Base-by-base conservation (phyloP, 306 rosid genomes). In the Pterocarpus macrocarpus region DNA sequence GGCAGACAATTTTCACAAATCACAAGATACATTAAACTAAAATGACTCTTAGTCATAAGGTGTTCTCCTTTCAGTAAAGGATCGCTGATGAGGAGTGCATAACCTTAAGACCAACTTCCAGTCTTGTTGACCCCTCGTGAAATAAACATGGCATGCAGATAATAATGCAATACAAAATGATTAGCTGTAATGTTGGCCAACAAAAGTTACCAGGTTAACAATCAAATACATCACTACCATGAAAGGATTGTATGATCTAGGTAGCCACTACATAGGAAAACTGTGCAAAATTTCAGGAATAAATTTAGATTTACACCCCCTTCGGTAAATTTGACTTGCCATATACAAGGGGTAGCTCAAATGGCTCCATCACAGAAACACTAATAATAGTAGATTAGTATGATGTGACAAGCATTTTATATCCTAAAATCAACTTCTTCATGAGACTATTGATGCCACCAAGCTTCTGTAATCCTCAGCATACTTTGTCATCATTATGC, bases 41-140 rank as follows among this genome's bases (percentile, higher is more conserved):
- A 77, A 17, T 47, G 71, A 72, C 14, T 77, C 57, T 58, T 65
- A 65, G 71, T 32, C 66, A 68, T 17, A 58, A 39, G 33, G 32
- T 64, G 53, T 33, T 70, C 43, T 62, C 63, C 55, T 14, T 69
- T 67, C 63, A 65, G 57, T 14, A 15, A 34, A 17, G 41, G 73
- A 69, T 10, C 41, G 5, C 39, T 36, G 52, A 61, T 15, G 50
- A 61, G 12, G 44, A 16, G 28, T 55, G 65, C 57, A 71, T 64
- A 64, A 74, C 52, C 57, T 69, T 30, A 73, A 39, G 66, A 15
- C 41, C 13, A 22, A 58, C 35, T 44, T 33, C 47, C 9, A 62
- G 32, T 36, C 34, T 9, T 8, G 35, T 15, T 76, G 56, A 69
- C 10, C 32, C 59, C 30, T 41, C 5, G 30, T 15, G 61, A 41